A percentile compares a stretch with the other conserved stretches of the same genome.
phyloP scores from a whole-genome alignment of 78 protist genomes.

The Pelomyxa schiedti region DNA sequence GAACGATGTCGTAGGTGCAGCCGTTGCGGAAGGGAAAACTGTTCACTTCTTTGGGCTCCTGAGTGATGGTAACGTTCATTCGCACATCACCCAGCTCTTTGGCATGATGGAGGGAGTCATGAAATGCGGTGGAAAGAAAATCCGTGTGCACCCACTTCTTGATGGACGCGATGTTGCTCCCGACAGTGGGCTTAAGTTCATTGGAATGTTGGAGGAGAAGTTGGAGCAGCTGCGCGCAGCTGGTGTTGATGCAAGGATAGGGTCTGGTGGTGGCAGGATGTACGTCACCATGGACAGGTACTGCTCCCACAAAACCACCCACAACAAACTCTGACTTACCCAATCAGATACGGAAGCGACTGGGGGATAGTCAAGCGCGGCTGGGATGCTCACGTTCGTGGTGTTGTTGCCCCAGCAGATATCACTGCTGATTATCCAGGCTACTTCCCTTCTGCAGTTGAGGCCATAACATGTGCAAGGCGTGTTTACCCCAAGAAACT shows the following conservation, averaged over 20 bases:
- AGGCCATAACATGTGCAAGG: slow-evolving; percentile 4
- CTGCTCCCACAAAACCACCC: too few species aligned
- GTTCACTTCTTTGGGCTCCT: slow-evolving; percentile 28
- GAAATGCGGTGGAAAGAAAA: not conserved
- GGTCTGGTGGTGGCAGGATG: slow-evolving; percentile 55
- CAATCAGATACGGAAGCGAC: too few species aligned
- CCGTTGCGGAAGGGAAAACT: not conserved
- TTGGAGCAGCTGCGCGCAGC: not conserved
- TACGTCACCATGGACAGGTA: slow-evolving; percentile 57
- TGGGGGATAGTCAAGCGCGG: slow-evolving; percentile 51
- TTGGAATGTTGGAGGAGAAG: slow-evolving; percentile 14
- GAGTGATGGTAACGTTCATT: slow-evolving; percentile 53
- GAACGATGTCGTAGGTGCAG: not conserved
- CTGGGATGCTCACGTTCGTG: slow-evolving; percentile 16
- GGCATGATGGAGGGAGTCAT: slow-evolving; percentile 11
- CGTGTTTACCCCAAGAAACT: not conserved
- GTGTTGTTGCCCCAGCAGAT: not conserved
- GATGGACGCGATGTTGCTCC: slow-evolving; percentile 64
- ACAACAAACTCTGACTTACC: too few species aligned
- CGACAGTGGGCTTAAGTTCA: slow-evolving; percentile 17
- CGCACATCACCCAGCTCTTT: slow-evolving; percentile 14
- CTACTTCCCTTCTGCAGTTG: slow-evolving; percentile 3
- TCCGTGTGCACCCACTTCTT: slow-evolving; percentile 34
- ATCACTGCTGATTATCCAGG: not conserved
- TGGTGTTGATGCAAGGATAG: slow-evolving; percentile 18